phyloP scores from a whole-genome alignment of 768 basidiomycete genomes.

The Termitomyces sp. region DNA sequence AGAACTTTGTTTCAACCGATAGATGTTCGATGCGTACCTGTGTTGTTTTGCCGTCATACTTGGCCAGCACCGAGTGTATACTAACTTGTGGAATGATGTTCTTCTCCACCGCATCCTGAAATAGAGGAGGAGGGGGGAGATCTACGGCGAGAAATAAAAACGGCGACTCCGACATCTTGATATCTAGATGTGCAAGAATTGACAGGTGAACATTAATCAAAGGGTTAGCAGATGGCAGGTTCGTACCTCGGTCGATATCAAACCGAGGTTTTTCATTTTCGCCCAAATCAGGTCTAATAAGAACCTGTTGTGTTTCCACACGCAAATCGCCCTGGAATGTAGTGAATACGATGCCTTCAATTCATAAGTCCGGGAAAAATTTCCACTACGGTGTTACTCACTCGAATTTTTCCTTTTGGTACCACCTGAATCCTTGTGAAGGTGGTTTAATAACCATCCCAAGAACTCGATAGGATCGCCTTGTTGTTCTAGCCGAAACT shows the following conservation, averaged over 20 bases:
- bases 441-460: constrained; percentile 89
- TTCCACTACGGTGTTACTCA: constrained; percentile 31
- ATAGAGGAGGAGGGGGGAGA: constrained; percentile 94
- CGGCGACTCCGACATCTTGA: constrained; percentile 78
- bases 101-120: constrained; percentile 94
- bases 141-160: constrained; percentile 96
- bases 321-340: constrained; percentile 94
- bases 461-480: constrained; percentile 97
- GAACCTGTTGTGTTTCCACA: constrained; percentile 89
- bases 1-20: neutral
- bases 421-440: constrained; percentile 94
- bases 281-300: constrained; percentile 73
- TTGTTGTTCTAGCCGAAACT: constrained; percentile 89
- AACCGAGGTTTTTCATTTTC: constrained; percentile 82
- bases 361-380: constrained; percentile 15
- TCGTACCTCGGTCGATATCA: constrained; percentile 87
- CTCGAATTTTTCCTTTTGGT: constrained; percentile 89
- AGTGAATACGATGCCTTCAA: constrained; percentile 79
- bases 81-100: constrained; percentile 99
- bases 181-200: constrained; percentile 46
- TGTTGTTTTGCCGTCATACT: constrained; percentile 89
- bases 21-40: constrained; percentile 46
- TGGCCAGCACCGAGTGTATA: constrained; percentile 82
- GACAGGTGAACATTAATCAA: constrained; percentile 1
- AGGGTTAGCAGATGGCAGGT: neutral